phyloP scores from a whole-genome alignment of 2,329 filamentous ascomycete genomes.

The Lachnellula arida region DNA sequence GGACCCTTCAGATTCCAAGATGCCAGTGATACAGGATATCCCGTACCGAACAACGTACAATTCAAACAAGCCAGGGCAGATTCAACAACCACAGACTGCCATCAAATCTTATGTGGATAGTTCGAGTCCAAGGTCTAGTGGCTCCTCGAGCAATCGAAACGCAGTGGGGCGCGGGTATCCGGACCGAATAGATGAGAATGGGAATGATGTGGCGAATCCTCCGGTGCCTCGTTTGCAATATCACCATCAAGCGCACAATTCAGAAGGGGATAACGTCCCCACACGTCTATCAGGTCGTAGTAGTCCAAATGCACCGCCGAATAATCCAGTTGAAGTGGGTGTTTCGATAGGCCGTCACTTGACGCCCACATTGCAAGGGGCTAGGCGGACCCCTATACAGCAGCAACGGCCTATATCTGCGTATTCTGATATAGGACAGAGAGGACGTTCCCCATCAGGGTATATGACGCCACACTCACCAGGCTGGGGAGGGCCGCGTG shows the following conservation, averaged over 20 bases:
- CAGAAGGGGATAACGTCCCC: constrained; percentile 34
- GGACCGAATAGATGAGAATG: constrained; percentile 23
- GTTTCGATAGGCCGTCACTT: constrained; percentile 56
- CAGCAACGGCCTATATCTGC: constrained; percentile 62
- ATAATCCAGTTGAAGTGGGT: constrained; percentile 40
- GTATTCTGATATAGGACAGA: constrained; percentile 66
- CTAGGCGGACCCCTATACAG: constrained; percentile 53
- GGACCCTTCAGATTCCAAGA: constrained; percentile 3
- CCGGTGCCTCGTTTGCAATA: constrained; percentile 56
- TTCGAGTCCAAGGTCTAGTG: constrained; percentile 19
- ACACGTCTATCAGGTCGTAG: constrained; percentile 12
- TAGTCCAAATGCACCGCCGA: constrained; percentile 12
- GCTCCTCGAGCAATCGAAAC: constrained; percentile 10
- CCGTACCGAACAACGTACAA: constrained; percentile 27
- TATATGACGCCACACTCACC: constrained; percentile 24
- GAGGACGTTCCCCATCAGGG: constrained; percentile 54
- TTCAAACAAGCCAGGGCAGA: constrained; percentile 15
- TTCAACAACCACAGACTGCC: constrained; percentile 31
- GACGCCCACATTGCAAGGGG: constrained; percentile 50
- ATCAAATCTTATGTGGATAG: constrained; percentile 27
- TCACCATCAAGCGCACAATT: constrained; percentile 46
- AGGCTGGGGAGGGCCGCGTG: constrained; percentile 22
- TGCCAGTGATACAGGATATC: constrained; percentile 23
- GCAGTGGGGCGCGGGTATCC: constrained; percentile 6
- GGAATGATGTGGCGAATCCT: constrained; percentile 9